Base-by-base conservation (phyloP, 176 grass and related monocot genomes). In the barley (Hordeum vulgare) region DNA sequence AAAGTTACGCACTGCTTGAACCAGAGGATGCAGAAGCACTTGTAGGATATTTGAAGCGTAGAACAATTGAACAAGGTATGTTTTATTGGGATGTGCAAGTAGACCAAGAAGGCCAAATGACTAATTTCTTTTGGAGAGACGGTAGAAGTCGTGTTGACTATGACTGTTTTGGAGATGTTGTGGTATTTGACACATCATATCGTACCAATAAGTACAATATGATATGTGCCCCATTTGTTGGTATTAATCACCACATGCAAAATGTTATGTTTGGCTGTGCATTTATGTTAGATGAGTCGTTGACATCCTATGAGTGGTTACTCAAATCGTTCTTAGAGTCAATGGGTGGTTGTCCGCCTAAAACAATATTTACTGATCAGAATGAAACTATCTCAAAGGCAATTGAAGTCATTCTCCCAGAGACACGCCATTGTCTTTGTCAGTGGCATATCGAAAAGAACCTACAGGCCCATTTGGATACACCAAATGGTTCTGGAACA, bases 61-160 rank as follows among this genome's bases (percentile, higher is more conserved):
- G 81, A 53, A 36, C 84, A 44, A 85, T 87, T 83, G 85, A 84
- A 67, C 83, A 93, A 74, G 83, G 77, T 76, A 90, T 96, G 88
- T 91, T 96, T 65, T 92, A 91, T 85, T 93, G 88, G 90, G 90
- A 92, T 80, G 90, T 95, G 45, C 82, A 90, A 84, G 81, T 94
- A 78, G 89, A 97, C 66, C 80, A 81, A 65, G 89, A 97, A 84
- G 91, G 89, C 1, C 74, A 78, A 40, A 87, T 89, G 80, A 74
- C 72, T 40, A 91, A 89, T 87, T 91, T 97, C 53, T 97, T 94
- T 67, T 97, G 88, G 87, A 78, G 86, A 53, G 91, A 97, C 73
- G 87, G 89, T 40, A 91, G 71, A 83, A 93, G 85, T 34, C 76
- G 79, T 8, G 21, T 89, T 73, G 91, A 97, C 81, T 97, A 89